Percentiles rank a stretch among this genome's conserved stretches.
Conservation (phyloP, 2,329 filamentous ascomycete species). For the Didymella glomerata region DNA sequence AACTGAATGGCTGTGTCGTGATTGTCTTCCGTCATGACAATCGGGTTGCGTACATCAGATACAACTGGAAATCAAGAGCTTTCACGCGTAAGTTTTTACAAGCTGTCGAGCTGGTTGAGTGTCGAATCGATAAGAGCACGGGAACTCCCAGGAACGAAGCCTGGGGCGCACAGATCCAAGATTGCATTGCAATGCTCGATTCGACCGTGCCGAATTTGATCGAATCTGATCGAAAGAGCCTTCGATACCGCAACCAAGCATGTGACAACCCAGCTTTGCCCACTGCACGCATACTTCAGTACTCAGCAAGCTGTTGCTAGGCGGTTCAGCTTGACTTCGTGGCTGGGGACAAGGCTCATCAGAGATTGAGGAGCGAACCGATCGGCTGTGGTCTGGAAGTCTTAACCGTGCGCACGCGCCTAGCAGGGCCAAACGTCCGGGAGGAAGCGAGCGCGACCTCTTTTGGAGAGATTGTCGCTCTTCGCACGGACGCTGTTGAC, state of each 20-base stretch:
- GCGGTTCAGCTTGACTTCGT: slow-evolving; percentile 31
- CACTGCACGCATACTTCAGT: slow-evolving; percentile 23
- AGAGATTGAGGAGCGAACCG: slow-evolving; percentile 27
- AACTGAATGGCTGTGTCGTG: slow-evolving; percentile 25
- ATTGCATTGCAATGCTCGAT: neutral
- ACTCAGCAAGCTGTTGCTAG: slow-evolving; percentile 21
- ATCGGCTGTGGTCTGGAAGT: slow-evolving; percentile 34
- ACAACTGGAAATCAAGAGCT: neutral
- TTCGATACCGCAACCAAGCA: neutral
- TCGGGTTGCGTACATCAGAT: neutral
- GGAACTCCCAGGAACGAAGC: neutral
- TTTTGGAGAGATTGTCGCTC: slow-evolving; percentile 47
- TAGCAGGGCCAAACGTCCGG: slow-evolving; percentile 51
- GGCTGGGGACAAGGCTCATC: slow-evolving; percentile 32
- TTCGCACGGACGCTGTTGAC: slow-evolving; percentile 45
- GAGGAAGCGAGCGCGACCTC: slow-evolving; percentile 49
- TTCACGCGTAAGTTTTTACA: neutral
- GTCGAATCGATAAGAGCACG: slow-evolving; percentile 6
- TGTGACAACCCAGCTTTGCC: neutral
- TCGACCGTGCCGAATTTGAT: neutral
- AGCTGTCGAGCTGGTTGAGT: neutral
- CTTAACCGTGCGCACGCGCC: slow-evolving; percentile 41
- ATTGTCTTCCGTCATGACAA: slow-evolving; percentile 13
- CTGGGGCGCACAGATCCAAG: slow-evolving; percentile 4
- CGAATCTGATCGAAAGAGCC: neutral